A percentile compares a stretch with the other conserved stretches of the same genome.
phyloP scores from a whole-genome alignment of 1,284 basidiomycete genomes.

The Trametes pubescens region DNA sequence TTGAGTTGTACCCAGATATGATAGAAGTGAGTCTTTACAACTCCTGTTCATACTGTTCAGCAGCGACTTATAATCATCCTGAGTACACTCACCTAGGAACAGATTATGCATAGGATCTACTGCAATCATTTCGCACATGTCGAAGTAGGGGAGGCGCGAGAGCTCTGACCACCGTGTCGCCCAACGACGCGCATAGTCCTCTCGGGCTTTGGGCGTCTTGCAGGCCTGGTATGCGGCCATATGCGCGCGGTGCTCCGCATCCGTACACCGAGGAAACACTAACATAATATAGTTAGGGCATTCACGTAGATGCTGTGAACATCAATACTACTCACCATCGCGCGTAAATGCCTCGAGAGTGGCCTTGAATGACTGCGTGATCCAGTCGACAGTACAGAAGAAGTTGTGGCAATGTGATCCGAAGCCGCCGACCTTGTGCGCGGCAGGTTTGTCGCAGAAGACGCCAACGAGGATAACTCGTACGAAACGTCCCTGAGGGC shows the following conservation, averaged over 20 bases:
- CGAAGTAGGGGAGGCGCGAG: conserved; percentile 40
- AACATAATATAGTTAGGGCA: neutral
- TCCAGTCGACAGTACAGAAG: conserved; percentile 47
- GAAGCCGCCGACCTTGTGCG: conserved; percentile 47
- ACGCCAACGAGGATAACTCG: conserved; percentile 43
- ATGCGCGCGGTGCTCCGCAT: conserved; percentile 22
- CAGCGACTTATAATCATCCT: neutral
- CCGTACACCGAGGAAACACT: conserved; percentile 27
- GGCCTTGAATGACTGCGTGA: conserved; percentile 33
- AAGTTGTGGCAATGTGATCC: conserved; percentile 43
- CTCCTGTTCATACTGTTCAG: conserved; percentile 33
- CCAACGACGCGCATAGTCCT: conserved; percentile 31
- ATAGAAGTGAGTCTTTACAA: conserved; percentile 46
- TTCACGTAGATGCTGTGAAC: neutral
- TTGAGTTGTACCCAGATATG: conserved; percentile 15
- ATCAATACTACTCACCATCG: conserved; percentile 26
- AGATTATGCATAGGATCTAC: conserved; percentile 45
- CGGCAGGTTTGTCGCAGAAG: conserved; percentile 48
- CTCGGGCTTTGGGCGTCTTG: conserved; percentile 23
- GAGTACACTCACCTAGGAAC: conserved; percentile 35
- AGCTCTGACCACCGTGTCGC: conserved; percentile 38
- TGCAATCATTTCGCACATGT: conserved; percentile 37
- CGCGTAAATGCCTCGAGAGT: conserved; percentile 21
- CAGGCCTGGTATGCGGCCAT: conserved; percentile 15
- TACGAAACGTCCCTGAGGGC: conserved; percentile 40